Evolutionary conservation across 768 basidiomycete species (phyloP).

Genomic region (Suillus subalutaceus): DNA sequence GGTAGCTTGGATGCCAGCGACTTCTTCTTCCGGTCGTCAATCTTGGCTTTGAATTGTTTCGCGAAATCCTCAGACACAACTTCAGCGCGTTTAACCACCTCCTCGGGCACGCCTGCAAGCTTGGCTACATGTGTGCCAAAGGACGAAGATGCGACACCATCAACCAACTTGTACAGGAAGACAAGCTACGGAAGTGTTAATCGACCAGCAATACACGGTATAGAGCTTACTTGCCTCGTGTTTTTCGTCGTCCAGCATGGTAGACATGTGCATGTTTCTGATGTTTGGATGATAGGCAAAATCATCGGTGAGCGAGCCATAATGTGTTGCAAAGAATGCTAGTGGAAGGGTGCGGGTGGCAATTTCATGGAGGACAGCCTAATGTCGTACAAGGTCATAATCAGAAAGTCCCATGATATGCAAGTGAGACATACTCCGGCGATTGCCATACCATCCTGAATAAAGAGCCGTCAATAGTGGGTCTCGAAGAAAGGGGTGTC

Average conservation of each 20-base stretch:
- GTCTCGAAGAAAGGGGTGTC: background rate
- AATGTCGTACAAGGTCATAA: slow-evolving; percentile 6
- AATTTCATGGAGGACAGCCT: slow-evolving; percentile 93
- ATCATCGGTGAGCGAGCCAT: slow-evolving; percentile 93
- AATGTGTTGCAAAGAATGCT: slow-evolving; percentile 98
- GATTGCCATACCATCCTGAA: slow-evolving; percentile 97
- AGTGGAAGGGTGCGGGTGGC: slow-evolving; percentile 91
- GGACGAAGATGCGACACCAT: slow-evolving; percentile 83
- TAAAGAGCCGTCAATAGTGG: slow-evolving; percentile 5
- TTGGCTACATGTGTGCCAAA: slow-evolving; percentile 96
- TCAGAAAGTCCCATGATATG: slow-evolving; percentile 12
- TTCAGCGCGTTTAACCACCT: slow-evolving; percentile 89
- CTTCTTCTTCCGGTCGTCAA: slow-evolving; percentile 63
- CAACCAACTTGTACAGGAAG: slow-evolving; percentile 93
- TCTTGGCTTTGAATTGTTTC: slow-evolving; percentile 79
- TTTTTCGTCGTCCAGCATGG: slow-evolving; percentile 90
- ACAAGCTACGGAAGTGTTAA: slow-evolving; percentile 59
- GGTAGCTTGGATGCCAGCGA: slow-evolving; percentile 64
- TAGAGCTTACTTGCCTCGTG: slow-evolving; percentile 59
- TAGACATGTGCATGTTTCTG: slow-evolving; percentile 94
- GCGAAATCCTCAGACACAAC: slow-evolving; percentile 86
- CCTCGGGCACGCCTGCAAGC: slow-evolving; percentile 86
- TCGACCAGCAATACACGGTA: background rate
- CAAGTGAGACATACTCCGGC: slow-evolving; percentile 63
- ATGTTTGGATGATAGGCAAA: slow-evolving; percentile 92